phyloP scores from a whole-genome alignment of 768 basidiomycete genomes.

The Russula griseocarnosa region DNA sequence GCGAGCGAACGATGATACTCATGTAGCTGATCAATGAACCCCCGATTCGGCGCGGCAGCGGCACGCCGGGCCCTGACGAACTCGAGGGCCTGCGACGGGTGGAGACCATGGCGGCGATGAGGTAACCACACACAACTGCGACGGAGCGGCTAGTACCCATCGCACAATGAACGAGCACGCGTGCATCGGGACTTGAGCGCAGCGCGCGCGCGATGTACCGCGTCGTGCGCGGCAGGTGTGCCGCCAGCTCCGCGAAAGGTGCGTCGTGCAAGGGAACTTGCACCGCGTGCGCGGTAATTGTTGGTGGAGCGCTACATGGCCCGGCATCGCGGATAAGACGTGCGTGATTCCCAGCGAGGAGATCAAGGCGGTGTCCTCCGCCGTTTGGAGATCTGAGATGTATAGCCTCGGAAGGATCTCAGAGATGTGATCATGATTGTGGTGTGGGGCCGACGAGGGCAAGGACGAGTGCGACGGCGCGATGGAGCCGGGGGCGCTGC shows the following conservation, averaged over 20 bases:
- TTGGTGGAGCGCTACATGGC: conserved; percentile 41
- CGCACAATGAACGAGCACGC: conserved; percentile 72
- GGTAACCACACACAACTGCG: conserved; percentile 64
- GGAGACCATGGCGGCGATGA: conserved; percentile 63
- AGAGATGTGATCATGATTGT: conserved; percentile 36
- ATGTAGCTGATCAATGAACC: conserved; percentile 66
- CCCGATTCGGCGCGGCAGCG: conserved; percentile 66
- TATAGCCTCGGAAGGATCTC: conserved; percentile 68
- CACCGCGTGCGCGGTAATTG: conserved; percentile 35
- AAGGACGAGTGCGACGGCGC: background rate
- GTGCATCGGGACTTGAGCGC: conserved; percentile 44
- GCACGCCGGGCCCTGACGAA: conserved; percentile 55
- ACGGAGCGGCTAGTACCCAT: conserved; percentile 71
- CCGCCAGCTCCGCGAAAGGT: conserved; percentile 72
- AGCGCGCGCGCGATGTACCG: conserved; percentile 59
- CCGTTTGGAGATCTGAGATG: conserved; percentile 71
- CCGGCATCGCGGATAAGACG: conserved; percentile 63
- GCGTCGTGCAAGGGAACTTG: conserved; percentile 65
- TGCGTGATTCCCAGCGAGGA: conserved; percentile 65
- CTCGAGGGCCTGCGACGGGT: conserved; percentile 56
- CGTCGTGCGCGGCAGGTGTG: conserved; percentile 60
- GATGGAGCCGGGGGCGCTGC: background rate
- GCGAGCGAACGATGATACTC: conserved; percentile 52
- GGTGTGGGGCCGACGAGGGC: conserved; percentile 33
- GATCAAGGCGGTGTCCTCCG: conserved; percentile 57